phyloP scores from a whole-genome alignment of 1,284 basidiomycete genomes.

The Stereum hirsutum region DNA sequence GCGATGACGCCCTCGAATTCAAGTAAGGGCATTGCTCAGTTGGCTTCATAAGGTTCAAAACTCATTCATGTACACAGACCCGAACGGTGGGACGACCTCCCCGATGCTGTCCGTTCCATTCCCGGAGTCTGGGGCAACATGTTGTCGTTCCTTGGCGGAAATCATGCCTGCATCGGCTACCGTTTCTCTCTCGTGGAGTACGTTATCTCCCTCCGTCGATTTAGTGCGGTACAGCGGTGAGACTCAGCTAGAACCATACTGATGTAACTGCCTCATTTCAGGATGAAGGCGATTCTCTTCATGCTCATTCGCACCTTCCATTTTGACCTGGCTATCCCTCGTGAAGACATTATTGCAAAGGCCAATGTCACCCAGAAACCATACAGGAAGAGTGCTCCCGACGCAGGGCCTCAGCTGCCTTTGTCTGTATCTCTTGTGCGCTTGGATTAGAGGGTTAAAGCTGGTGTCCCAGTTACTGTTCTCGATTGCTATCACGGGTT shows the following conservation, averaged over 20 bases:
- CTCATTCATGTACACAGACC: constrained; percentile 13
- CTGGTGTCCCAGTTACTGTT: too few species aligned
- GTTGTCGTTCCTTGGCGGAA: constrained; percentile 23
- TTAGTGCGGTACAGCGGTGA: neutral
- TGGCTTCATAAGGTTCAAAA: neutral
- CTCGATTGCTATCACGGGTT: too few species aligned
- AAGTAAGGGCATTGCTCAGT: constrained; percentile 1
- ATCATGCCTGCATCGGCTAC: constrained; percentile 27
- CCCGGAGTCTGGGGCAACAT: constrained; percentile 23
- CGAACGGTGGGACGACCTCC: constrained; percentile 21
- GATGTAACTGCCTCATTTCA: constrained; percentile 6
- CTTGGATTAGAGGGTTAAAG: too few species aligned
- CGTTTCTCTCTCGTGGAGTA: constrained; percentile 34
- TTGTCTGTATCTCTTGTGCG: constrained; percentile 7
- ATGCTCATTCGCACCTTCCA: constrained; percentile 29
- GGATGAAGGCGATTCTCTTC: constrained; percentile 35
- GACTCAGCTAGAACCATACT: too few species aligned
- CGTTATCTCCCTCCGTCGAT: constrained; percentile 5
- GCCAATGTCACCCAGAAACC: constrained; percentile 15
- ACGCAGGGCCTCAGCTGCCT: constrained; percentile 15
- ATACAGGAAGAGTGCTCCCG: constrained; percentile 9
- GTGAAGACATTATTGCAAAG: constrained; percentile 13
- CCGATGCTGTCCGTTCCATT: constrained; percentile 13
- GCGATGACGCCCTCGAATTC: constrained; percentile 21
- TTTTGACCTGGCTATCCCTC: constrained; percentile 23